Evolutionary conservation across 768 basidiomycete species (phyloP), one percentile per base, ranked within the genome.

Genomic region (Lactarius hatsudake): DNA sequence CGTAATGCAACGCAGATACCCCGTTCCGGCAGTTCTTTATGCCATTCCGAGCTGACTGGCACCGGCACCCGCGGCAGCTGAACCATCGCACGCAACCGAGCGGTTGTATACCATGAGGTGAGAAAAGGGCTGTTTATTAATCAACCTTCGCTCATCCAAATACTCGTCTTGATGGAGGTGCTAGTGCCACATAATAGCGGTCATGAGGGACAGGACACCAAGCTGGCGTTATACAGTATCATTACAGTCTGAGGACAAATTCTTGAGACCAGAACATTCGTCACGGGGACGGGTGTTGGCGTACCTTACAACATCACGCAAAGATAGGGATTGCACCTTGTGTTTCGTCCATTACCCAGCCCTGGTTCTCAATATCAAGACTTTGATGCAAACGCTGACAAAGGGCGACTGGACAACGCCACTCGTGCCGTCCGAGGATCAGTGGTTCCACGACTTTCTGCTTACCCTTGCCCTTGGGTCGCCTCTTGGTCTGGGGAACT

Each of bases 261-360:
- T 53, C 20, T 30, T 10, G 34, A 59, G 20, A 58, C 42, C 23
- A 34, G 42, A 17, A 20, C n/a, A 12, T 28, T 17, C 51, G 40
- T 38, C 20, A 30, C 20, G n/a, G 53, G 18, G 38, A 40, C 18
- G 13, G 12, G 32, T 42, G 38, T 9, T n/a, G 57, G 32, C 61
- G 63, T 66, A 69, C 57, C 60, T 59, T 45, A 58, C n/a, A 43
- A 26, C 42, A 54, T 66, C 59, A 71, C 54, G 59, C 70, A 61
- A 69, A 71, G 18, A 71, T 59, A 13, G 61, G 38, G 57, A 71
- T 62, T 53, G 70, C 70, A 12, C 70, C 70, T 58, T 65, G 62
- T 23, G 60, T 62, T 55, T 66, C 70, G n/a, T 71, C 68, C 68
- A 71, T 69, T 6, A 66, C 48, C 70, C 70, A 71, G 10, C 70